phyloP scores from a whole-genome alignment of 2,329 filamentous ascomycete species.

The Phialophora macrospora region DNA sequence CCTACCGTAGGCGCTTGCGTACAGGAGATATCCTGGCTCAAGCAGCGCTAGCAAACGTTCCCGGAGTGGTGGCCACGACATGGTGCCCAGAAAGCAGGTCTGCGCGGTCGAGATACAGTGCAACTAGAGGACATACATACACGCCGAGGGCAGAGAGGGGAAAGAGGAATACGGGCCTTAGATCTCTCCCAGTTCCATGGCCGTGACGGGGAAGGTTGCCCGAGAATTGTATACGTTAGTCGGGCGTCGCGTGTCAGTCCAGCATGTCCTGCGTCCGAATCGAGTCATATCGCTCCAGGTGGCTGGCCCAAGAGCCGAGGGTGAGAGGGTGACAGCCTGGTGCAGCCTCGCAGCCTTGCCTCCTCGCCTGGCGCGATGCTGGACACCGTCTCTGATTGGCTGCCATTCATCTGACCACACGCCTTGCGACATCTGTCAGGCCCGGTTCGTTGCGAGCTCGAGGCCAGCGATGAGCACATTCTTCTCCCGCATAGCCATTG shows the following conservation, averaged over 20 bases:
- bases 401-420: too few species aligned
- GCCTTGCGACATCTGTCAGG: neutral
- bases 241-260: too few species aligned
- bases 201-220: too few species aligned
- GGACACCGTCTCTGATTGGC: neutral
- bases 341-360: too few species aligned
- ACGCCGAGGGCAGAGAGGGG: neutral
- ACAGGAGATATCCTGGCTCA: conserved; percentile 22
- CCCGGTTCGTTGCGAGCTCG: neutral
- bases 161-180: neutral
- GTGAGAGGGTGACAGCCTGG: neutral
- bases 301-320: neutral
- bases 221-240: too few species aligned
- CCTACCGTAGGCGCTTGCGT: conserved; percentile 20
- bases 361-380: neutral
- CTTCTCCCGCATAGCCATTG: too few species aligned
- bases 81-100: neutral
- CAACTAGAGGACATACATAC: neutral
- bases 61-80: conserved; percentile 30
- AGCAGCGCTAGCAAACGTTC: conserved; percentile 22
- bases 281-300: too few species aligned
- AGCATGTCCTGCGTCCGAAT: too few species aligned
- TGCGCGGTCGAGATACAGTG: neutral
- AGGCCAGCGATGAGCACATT: neutral
- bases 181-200: neutral